Evolutionary conservation across 345 rosid species (phyloP), one percentile per base, ranked within the genome.

Genomic region (Nasturtium officinale): DNA sequence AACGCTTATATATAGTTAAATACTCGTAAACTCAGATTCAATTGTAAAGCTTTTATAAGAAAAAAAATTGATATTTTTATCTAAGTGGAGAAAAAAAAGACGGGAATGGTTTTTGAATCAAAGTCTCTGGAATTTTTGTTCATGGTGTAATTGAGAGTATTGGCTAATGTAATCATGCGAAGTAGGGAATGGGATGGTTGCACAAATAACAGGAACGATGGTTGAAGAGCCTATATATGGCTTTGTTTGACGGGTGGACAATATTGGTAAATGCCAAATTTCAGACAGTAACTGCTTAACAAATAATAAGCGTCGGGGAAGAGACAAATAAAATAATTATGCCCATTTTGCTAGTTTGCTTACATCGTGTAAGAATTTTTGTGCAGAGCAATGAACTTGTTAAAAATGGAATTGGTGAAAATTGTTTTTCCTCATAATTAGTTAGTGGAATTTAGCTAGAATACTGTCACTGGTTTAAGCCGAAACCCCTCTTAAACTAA

Each of bases 181-280:
- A 67, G 20, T 28, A 10, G 61, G n/a, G 62, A 38, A 54, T 26
- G 57, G 13, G 26, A 12, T 57, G 16, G 42, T 15, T 59, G 50
- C 38, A 59, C 28, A 47, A 23, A 35, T 59, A 46, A 32, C 35
- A 59, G 15, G 20, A 47, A 70, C 5, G 40, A 48, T 47, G 67
- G 40, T 71, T 25, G 74, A 33, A 33, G 67, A 23, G 37, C 50
- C 38, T 48, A 23, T n/a, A 47, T 3, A 70, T 23, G 64, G 67
- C 57, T 47, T 46, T 23, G 59, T 70, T 60, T 70, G 59, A 70
- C 74, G 74, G 67, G 67, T 70, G 67, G 48, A 15, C 59, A 7
- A 48, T 47, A 23, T 51, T 23, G 66, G 57, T 58, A 58, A 58
- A 57, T 69, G 74, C 47, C 74, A 69, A 58, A 50, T 20, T 32